Conservation (phyloP, 257 asterid genomes). For the Mitragyna speciosa region DNA sequence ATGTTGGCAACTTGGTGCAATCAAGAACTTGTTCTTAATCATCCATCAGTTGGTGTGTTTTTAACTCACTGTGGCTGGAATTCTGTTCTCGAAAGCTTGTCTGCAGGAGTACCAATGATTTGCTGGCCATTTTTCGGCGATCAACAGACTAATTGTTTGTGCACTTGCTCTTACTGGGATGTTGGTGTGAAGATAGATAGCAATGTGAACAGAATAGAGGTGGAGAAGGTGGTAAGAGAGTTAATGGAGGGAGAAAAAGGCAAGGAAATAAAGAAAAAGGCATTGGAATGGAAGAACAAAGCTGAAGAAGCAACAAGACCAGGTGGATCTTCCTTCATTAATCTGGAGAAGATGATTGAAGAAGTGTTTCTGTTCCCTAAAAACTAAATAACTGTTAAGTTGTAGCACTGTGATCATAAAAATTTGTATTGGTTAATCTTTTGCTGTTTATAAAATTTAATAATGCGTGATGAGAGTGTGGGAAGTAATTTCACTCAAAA, state of each 20-base stretch:
- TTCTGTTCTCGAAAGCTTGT: conserved; percentile 17
- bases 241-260: conserved; percentile 20
- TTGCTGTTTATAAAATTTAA: too few relatives aligned
- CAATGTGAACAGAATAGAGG: conserved; percentile 14
- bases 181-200: conserved; percentile 19
- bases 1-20: conserved; percentile 14
- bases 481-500: too few relatives aligned
- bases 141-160: conserved; percentile 12
- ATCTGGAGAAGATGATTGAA: conserved; percentile 19
- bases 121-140: conserved; percentile 22
- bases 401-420: too few relatives aligned
- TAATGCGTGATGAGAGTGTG: too few relatives aligned
- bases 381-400: not conserved
- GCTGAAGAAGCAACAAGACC: conserved; percentile 11
- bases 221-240: conserved; percentile 18
- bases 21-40: conserved; percentile 19
- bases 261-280: conserved; percentile 14
- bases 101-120: conserved; percentile 14
- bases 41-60: conserved; percentile 12
- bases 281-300: conserved; percentile 16
- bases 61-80: conserved; percentile 27
- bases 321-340: conserved; percentile 21
- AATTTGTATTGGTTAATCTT: too few relatives aligned
- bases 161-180: conserved; percentile 15
- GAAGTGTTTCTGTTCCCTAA: conserved; percentile 14